Base-by-base conservation (phyloP, 148 eudicot species). In the Gaultheria prostrata region DNA sequence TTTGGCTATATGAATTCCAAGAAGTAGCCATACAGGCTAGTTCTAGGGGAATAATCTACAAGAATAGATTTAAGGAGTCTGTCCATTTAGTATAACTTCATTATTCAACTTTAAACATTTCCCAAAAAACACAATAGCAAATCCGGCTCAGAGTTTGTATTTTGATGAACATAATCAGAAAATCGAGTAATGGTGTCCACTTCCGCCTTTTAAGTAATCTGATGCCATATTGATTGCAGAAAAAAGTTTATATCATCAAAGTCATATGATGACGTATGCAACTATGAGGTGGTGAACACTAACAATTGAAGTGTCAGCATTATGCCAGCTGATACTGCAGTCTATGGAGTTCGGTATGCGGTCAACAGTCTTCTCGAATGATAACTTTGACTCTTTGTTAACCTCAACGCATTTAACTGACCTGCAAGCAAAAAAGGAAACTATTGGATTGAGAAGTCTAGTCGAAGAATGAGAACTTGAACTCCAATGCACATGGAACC, bases 251-350 rank as follows among this genome's bases (percentile, higher is more conserved):
- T 20, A 76, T 30, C 14, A 39, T 32, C 30, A 84, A 20, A 21
- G 5, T 4, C 61, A 3, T 35, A 70, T 79, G 20, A 32, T 2
- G 6, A 8, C 4, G 9, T 45, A 80, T 85, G 48, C 28, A 80
- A 80, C 49, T 69, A 48, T 51, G 78, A 65, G 35, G 67, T 82
- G 43, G 46, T 3, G 65, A 78, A 74, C 43, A 83, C 91, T 83
- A 84, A 97, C 99, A 83, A 84, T 82, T 78, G 99, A 87, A 85
- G 96, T 88, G 88, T 97, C 99, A 14, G 94, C 96, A 48, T 91
- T 92, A 89, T 94, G 98, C 99, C 99, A 97, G 87, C 98, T 92
- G 87, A 97, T 91, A 86, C 86, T 92, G 90, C 96, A 85, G 84
- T 91, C 95, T 65, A 92, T 77, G 71, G 79, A 71, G 32, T 65